A percentile compares a stretch with the other conserved stretches of the same genome.
Conservation (phyloP, 768 basidiomycete genomes). For the Mrakia blollopis region DNA sequence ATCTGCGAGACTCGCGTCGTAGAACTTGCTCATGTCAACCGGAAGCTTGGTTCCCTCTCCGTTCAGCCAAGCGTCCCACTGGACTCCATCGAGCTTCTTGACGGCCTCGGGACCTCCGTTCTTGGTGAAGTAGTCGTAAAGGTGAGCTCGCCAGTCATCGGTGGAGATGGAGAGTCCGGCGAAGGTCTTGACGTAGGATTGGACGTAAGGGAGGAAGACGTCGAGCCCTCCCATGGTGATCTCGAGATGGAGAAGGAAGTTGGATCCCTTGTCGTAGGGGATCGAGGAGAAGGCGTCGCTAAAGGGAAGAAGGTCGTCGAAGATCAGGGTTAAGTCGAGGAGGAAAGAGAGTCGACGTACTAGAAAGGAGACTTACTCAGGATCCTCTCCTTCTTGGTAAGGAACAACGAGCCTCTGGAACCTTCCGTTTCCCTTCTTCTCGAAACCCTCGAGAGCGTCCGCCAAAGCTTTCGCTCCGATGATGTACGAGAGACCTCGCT, state of each 20-base stretch:
- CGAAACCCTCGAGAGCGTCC: conserved; percentile 64
- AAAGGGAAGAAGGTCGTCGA: neutral
- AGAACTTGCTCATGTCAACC: conserved; percentile 56
- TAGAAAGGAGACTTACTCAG: conserved; percentile 20
- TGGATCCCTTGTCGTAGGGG: conserved; percentile 71
- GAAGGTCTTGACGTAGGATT: conserved; percentile 74
- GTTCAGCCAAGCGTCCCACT: conserved; percentile 77
- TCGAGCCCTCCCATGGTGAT: conserved; percentile 65
- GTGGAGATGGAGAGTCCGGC: conserved; percentile 76
- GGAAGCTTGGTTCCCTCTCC: conserved; percentile 72
- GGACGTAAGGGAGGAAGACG: conserved; percentile 75
- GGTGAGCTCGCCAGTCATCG: conserved; percentile 71
- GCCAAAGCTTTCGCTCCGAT: conserved; percentile 66
- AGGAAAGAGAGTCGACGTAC: too few relatives aligned
- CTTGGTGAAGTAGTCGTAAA: conserved; percentile 63
- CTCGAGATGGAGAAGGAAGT: conserved; percentile 70
- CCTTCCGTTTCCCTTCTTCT: conserved; percentile 52
- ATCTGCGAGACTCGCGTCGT: conserved; percentile 66
- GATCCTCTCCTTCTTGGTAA: conserved; percentile 57
- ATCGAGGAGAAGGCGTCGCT: conserved; percentile 62
- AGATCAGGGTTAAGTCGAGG: too few relatives aligned
- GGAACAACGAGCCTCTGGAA: conserved; percentile 76
- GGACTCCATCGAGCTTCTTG: conserved; percentile 60
- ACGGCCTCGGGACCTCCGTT: conserved; percentile 60
- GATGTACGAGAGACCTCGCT: conserved; percentile 73